These are phyloP conservation scores for Asterochloris erici DNA, from an alignment of 139 green algal genomes.

Conservation along the genomic window DNA sequence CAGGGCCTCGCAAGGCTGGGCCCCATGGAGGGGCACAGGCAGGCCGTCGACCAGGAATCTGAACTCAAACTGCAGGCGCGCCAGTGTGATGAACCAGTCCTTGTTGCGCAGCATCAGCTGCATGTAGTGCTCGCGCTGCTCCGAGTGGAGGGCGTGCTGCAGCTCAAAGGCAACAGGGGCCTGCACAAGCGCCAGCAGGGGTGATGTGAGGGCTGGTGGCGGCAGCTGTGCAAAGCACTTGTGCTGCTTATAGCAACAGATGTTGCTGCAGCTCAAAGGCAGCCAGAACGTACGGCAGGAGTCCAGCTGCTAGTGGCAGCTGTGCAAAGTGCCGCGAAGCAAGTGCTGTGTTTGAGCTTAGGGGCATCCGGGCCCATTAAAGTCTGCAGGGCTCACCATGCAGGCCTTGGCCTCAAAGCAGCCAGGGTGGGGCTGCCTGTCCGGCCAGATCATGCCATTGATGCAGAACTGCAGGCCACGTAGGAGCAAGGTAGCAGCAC, in stretches of 20 bases:
- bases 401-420: conserved; percentile 50
- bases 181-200: conserved; percentile 23
- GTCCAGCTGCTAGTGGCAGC: too few species aligned
- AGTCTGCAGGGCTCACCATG: conserved; percentile 19
- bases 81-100: conserved; percentile 48
- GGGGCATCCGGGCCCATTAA: too few species aligned
- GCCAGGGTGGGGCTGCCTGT: conserved; percentile 73
- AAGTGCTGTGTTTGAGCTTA: too few species aligned
- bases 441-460: conserved; percentile 91
- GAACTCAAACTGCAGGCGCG: conserved; percentile 49
- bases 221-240: too few species aligned
- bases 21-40: conserved; percentile 7
- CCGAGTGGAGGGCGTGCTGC: neutral
- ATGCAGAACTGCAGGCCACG: conserved; percentile 81
- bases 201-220: too few species aligned
- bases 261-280: neutral
- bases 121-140: neutral
- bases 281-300: too few species aligned
- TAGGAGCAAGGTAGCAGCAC: neutral
- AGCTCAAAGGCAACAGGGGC: conserved; percentile 49
- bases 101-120: conserved; percentile 43
- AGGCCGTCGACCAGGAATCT: conserved; percentile 53
- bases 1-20: neutral
- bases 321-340: too few species aligned
- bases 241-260: neutral